Conservation (phyloP, 495 filamentous ascomycete genomes). For the Aspergillus cristatus region DNA sequence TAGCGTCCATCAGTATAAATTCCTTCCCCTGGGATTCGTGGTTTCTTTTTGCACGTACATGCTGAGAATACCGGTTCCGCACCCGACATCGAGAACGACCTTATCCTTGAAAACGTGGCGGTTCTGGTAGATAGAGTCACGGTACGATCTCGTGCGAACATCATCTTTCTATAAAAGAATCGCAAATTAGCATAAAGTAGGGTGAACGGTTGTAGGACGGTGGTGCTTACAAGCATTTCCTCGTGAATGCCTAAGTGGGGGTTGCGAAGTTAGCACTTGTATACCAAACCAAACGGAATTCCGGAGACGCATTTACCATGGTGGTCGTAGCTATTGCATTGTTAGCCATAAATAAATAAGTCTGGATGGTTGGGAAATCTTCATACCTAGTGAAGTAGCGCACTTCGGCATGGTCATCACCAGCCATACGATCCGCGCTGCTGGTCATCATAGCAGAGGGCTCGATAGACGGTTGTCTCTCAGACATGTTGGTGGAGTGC, state of each 20-base stretch:
- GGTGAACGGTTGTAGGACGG: background rate
- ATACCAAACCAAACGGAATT: slow-evolving; percentile 1
- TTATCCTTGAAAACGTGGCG: slow-evolving; percentile 95
- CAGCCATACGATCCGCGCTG: slow-evolving; percentile 44
- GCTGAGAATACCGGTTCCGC: slow-evolving; percentile 84
- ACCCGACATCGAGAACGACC: slow-evolving; percentile 94
- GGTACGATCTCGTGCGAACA: slow-evolving; percentile 89
- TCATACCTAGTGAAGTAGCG: slow-evolving; percentile 94
- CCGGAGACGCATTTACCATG: slow-evolving; percentile 54
- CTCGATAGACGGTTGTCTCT: slow-evolving; percentile 14
- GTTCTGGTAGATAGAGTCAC: slow-evolving; percentile 94
- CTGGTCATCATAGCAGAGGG: slow-evolving; percentile 23
- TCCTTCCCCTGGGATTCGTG: background rate
- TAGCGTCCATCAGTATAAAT: slow-evolving; percentile 4
- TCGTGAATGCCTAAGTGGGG: slow-evolving; percentile 76
- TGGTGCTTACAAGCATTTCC: slow-evolving; percentile 83
- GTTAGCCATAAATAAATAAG: slow-evolving; percentile 24
- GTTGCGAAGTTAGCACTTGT: slow-evolving; percentile 8
- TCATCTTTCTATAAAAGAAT: slow-evolving; percentile 74
- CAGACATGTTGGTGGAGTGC: slow-evolving; percentile 20
- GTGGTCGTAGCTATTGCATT: slow-evolving; percentile 69
- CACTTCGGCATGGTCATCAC: slow-evolving; percentile 79
- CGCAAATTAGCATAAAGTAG: slow-evolving; percentile 9
- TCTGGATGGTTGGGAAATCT: slow-evolving; percentile 8
- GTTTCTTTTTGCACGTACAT: slow-evolving; percentile 47